Percentiles rank a stretch among this genome's conserved stretches.
These are phyloP conservation scores for Rickenella mellea DNA, from an alignment of 768 basidiomycete species.

Conservation along the genomic window DNA sequence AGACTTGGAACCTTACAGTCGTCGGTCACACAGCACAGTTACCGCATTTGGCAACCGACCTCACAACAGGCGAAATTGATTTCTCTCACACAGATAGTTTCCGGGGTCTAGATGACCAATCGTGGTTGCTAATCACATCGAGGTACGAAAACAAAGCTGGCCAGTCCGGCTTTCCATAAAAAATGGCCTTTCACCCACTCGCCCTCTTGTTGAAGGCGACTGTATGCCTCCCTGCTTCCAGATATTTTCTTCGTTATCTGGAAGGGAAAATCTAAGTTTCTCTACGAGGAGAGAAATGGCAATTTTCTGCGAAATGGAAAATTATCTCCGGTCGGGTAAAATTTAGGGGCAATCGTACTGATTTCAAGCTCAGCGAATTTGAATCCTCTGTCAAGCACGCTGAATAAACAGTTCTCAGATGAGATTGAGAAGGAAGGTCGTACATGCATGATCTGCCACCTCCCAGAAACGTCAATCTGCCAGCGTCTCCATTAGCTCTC, in stretches of 20 bases:
- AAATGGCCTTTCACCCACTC: no score
- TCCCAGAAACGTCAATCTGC: constrained; percentile 28
- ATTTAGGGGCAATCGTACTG: constrained; percentile 6
- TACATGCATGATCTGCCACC: constrained; percentile 26
- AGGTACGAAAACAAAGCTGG: no score
- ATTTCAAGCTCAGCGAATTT: constrained; percentile 49
- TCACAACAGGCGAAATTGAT: no score
- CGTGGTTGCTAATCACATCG: no score
- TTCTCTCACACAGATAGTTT: no score
- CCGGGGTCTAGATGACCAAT: no score
- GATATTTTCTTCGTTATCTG: constrained; percentile 13
- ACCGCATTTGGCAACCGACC: no score
- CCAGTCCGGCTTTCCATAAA: no score
- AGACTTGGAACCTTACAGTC: no score
- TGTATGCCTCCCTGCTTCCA: constrained; percentile 21
- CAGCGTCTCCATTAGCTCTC: not conserved
- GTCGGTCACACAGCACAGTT: no score
- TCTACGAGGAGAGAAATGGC: constrained; percentile 17
- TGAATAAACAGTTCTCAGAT: not conserved
- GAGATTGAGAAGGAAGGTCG: constrained; percentile 2
- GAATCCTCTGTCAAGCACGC: constrained; percentile 26
- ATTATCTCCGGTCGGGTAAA: not conserved
- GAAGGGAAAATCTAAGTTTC: constrained; percentile 16
- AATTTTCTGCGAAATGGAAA: constrained; percentile 15
- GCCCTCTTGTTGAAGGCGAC: constrained; percentile 16